Conservation (phyloP, 208 protist genomes). For the Kentomonas sorsogonicus region DNA sequence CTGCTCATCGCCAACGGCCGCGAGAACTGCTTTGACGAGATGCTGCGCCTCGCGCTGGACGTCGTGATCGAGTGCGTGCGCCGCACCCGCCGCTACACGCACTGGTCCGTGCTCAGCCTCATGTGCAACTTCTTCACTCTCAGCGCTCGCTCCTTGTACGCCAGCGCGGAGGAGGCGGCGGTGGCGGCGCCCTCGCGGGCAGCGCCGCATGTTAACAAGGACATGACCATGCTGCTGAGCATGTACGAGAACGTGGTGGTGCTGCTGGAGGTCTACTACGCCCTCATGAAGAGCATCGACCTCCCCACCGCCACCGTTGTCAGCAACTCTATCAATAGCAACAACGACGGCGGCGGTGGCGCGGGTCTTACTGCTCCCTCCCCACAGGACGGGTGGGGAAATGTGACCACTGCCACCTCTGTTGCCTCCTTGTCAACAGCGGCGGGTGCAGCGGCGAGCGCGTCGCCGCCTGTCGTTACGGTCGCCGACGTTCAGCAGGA, state of each 20-base stretch:
- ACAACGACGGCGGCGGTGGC: too few relatives aligned
- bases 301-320: too few relatives aligned
- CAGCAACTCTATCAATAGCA: not conserved
- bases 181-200: not conserved
- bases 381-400: too few relatives aligned
- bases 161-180: not conserved
- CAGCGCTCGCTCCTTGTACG: constrained; percentile 25
- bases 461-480: too few relatives aligned
- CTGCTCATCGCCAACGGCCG: constrained; percentile 30
- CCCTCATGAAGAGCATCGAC: constrained; percentile 24
- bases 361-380: too few relatives aligned
- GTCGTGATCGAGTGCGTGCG: constrained; percentile 48
- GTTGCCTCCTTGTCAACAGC: too few relatives aligned
- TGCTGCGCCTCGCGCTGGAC: constrained; percentile 51
- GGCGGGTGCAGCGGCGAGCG: too few relatives aligned
- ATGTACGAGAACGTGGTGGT: constrained; percentile 74
- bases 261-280: constrained; percentile 24
- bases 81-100: constrained; percentile 28
- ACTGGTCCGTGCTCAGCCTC: constrained; percentile 48
- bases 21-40: constrained; percentile 45
- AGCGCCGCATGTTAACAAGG: not conserved
- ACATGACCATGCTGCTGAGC: constrained; percentile 17
- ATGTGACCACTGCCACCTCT: too few relatives aligned
- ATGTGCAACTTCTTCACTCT: constrained; percentile 39
- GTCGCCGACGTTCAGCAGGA: constrained; percentile 9